phyloP scores from a whole-genome alignment of 352 stramenopile species.

The Thalassiosira sp. region DNA sequence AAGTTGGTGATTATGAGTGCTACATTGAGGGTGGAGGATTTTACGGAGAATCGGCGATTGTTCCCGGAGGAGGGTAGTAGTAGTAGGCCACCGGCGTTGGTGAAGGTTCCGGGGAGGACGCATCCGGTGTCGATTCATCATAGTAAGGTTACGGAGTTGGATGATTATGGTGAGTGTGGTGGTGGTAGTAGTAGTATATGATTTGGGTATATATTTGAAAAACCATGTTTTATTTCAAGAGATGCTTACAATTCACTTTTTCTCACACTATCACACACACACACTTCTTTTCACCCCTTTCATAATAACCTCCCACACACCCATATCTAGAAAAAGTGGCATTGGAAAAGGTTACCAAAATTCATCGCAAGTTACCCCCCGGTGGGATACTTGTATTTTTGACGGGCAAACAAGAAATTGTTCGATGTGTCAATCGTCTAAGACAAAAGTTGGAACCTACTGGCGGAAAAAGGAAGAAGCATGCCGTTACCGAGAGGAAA shows the following conservation, averaged over 20 bases:
- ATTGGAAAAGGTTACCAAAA: slow-evolving; percentile 95
- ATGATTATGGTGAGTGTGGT: slow-evolving; percentile 91
- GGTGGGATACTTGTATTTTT: slow-evolving; percentile 98
- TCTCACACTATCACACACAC: slow-evolving; percentile 3
- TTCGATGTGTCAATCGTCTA: slow-evolving; percentile 79
- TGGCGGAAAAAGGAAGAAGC: slow-evolving; percentile 9
- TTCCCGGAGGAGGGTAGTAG: slow-evolving; percentile 83
- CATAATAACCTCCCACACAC: slow-evolving; percentile 3
- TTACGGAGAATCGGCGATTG: slow-evolving; percentile 91
- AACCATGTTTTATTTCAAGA: too few species aligned
- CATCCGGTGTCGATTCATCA: slow-evolving; percentile 98
- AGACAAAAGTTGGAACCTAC: slow-evolving; percentile 44
- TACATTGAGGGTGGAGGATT: slow-evolving; percentile 96
- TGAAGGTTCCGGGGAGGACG: slow-evolving; percentile 93
- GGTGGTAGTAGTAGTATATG: too few species aligned
- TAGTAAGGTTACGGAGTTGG: slow-evolving; percentile 95
- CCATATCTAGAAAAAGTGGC: slow-evolving; percentile 80
- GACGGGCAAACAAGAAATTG: slow-evolving; percentile 95
- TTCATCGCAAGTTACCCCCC: slow-evolving; percentile 95
- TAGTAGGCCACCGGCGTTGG: slow-evolving; percentile 90
- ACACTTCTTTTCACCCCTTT: background rate
- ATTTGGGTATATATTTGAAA: too few species aligned
- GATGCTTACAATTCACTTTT: background rate
- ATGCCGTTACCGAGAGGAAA: slow-evolving; percentile 8
- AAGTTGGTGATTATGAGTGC: slow-evolving; percentile 97